Evolutionary conservation across 768 basidiomycete species (phyloP), one percentile per base, ranked within the genome.

Genomic region (Leccinum fibrillosum): DNA sequence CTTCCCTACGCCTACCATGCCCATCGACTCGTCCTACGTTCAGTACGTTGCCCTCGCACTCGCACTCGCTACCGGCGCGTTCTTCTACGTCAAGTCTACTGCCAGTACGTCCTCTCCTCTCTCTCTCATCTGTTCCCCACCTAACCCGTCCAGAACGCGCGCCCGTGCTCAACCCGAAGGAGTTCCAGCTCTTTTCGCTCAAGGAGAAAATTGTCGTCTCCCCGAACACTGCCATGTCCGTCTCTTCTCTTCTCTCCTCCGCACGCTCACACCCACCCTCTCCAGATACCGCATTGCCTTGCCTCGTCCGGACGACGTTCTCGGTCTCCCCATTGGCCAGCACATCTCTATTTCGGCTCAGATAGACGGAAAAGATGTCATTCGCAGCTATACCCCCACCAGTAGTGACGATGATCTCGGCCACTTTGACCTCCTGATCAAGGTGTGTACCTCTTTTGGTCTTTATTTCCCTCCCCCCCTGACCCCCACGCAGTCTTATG

Each of bases 311-410:
- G 81, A 84, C 34, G 89, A 92, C 69, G 78, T 88, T 53, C 88
- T 99, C 15, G 96, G 96, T 57, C 87, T 99, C 3, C 97, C 97
- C 57, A 87, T 94, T 62, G 97, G 97, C 52, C 94, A 98, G 77
- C 97, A 99, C 80, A 92, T 99, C 67, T 88, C 91, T 51, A 82
- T 99, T 55, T 83, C 85, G 21, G 94, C 96, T 17, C 88, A 92
- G 62, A 93, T 98, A 62, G 84, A 89, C 65, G 95, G 93, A 67
- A 98, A 98, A 79, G 82, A 88, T 44, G 78, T 99, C 68, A 82
- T 85, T 66, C 86, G 97, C 59, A 92, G 87, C 74, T 99, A 99
- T 78, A 99, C 97, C 19, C 97, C 97, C 55, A 93, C 94, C 23
- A 92, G 88, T 70, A 88, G 89, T 66, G 92, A 98, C 70, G 92